These are phyloP conservation scores for Ziziphus jujuba DNA, from an alignment of 306 rosid species.

Conservation along the genomic window DNA sequence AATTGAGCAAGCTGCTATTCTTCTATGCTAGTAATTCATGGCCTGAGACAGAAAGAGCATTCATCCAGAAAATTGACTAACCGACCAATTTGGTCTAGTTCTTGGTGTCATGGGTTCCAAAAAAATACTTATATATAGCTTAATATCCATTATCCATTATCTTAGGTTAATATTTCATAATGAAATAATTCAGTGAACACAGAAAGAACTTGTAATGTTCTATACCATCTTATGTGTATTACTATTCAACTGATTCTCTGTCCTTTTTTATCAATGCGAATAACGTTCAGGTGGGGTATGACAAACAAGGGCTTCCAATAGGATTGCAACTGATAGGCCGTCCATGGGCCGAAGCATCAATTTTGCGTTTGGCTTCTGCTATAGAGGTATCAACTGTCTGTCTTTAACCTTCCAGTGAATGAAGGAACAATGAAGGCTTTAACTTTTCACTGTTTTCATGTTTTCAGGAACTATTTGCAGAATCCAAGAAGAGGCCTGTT, in stretches of 20 bases:
- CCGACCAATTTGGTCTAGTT: no score
- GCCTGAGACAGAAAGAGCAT: not conserved
- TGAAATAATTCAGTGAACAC: not conserved
- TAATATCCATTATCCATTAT: not conserved
- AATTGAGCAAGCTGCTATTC: not conserved
- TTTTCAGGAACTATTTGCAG: conserved; percentile 60
- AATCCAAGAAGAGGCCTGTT: conserved; percentile 57
- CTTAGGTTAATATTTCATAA: not conserved
- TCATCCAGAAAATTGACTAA: not conserved
- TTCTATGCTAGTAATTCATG: no score
- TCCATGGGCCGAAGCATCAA: conserved; percentile 93
- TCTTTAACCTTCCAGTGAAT: not conserved
- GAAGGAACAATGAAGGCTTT: not conserved
- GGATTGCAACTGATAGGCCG: conserved; percentile 91
- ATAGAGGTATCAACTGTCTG: conserved; percentile 64
- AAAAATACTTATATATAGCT: not conserved
- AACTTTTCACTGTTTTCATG: not conserved
- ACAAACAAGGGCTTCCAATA: conserved; percentile 83
- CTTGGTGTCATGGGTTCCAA: no score
- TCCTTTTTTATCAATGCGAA: not conserved
- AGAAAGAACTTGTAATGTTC: not conserved
- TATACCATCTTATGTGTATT: not conserved
- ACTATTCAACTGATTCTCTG: not conserved
- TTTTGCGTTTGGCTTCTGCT: conserved; percentile 79
- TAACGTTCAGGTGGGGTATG: conserved; percentile 42